Conservation (phyloP, 129 eudicot species). For the Ambrosia artemisiifolia region DNA sequence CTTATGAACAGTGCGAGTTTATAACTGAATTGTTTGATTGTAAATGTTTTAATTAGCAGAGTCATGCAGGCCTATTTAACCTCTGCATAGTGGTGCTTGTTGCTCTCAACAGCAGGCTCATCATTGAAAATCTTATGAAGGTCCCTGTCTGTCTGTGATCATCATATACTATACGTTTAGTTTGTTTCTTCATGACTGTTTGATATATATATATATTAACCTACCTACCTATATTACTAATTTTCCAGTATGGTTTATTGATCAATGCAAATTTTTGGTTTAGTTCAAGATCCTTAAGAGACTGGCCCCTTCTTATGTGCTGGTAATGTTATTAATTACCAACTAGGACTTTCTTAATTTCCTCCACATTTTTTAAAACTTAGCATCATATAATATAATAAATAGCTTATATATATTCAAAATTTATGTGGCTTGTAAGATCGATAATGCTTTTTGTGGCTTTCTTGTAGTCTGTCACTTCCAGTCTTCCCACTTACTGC, state of each 20-base stretch:
- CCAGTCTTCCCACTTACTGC: constrained; percentile 73
- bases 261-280: constrained; percentile 73
- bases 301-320: constrained; percentile 88
- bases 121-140: constrained; percentile 85
- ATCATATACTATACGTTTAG: neutral
- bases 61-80: constrained; percentile 82
- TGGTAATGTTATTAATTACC: constrained; percentile 37
- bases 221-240: neutral
- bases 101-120: constrained; percentile 85
- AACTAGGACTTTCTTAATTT: no score
- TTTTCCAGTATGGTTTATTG: constrained; percentile 80
- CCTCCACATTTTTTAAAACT: no score
- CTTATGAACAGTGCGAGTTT: neutral
- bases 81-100: constrained; percentile 92
- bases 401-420: no score
- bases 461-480: constrained; percentile 56
- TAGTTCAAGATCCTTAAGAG: constrained; percentile 66
- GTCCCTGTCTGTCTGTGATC: constrained; percentile 27
- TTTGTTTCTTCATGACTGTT: constrained; percentile 10
- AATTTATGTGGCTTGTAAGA: neutral
- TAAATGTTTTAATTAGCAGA: constrained; percentile 43
- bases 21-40: constrained; percentile 4
- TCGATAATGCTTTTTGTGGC: neutral
- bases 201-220: no score
- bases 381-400: no score